phyloP scores from a whole-genome alignment of 1,284 basidiomycete genomes.

The Xerocomus nothofagi region DNA sequence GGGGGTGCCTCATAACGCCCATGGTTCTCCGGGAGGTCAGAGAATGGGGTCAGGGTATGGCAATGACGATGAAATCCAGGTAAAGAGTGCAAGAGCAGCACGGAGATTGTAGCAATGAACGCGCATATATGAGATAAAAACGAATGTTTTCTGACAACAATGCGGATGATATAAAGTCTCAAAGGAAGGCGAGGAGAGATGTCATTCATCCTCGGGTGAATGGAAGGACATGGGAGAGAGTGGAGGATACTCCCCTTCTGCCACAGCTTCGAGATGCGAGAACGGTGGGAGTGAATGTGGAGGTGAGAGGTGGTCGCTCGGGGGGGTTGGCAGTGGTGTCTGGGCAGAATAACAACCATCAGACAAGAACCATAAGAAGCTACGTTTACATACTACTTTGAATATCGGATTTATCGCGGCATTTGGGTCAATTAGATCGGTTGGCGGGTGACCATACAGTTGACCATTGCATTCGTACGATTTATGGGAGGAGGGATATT shows the following conservation, averaged over 20 bases:
- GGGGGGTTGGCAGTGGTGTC: constrained; percentile 53
- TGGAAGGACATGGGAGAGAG: constrained; percentile 73
- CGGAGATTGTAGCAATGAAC: constrained; percentile 33
- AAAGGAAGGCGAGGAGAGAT: constrained; percentile 27
- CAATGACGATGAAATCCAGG: constrained; percentile 19
- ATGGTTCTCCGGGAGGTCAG: constrained; percentile 20
- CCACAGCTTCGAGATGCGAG: constrained; percentile 76
- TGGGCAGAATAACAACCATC: constrained; percentile 33
- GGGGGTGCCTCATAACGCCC: constrained; percentile 1
- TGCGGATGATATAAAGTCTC: constrained; percentile 25
- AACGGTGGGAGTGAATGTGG: constrained; percentile 69
- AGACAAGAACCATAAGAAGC: constrained; percentile 29
- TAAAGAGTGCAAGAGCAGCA: constrained; percentile 13
- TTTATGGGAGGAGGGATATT: constrained; percentile 40
- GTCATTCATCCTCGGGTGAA: constrained; percentile 47
- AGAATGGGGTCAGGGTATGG: not conserved
- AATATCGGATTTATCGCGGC: constrained; percentile 86
- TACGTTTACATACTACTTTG: constrained; percentile 73
- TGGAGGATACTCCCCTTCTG: constrained; percentile 68
- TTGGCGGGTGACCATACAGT: constrained; percentile 45
- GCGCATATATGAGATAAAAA: constrained; percentile 29
- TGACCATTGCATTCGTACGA: constrained; percentile 42
- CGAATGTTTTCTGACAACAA: constrained; percentile 26
- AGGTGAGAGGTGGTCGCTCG: constrained; percentile 41
- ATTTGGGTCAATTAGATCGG: constrained; percentile 57